A percentile compares a stretch with the other conserved stretches of the same genome.
These are phyloP conservation scores for Fomitopsis betulina DNA, from an alignment of 1,284 basidiomycete species.

Conservation along the genomic window DNA sequence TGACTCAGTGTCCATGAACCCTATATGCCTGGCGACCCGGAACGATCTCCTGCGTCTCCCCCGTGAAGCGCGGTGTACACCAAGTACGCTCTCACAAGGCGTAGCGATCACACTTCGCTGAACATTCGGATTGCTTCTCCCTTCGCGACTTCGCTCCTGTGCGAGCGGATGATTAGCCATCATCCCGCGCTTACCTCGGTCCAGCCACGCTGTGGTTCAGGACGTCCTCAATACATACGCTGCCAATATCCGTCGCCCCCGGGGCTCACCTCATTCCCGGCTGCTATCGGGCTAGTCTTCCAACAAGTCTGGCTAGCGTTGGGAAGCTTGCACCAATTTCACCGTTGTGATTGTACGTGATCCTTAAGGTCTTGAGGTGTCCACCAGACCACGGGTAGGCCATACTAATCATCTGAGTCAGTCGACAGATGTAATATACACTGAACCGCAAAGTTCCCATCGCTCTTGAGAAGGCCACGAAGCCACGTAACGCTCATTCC, in stretches of 20 bases:
- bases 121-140: neutral
- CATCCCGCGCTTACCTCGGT: neutral
- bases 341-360: neutral
- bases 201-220: too few species aligned
- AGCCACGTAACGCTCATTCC: neutral
- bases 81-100: too few species aligned
- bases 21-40: too few species aligned
- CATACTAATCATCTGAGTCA: neutral
- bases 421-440: neutral
- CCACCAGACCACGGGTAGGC: neutral
- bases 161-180: neutral
- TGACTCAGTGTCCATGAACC: too few species aligned
- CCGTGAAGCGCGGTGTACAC: too few species aligned
- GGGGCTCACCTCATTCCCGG: conserved; percentile 2
- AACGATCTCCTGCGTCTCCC: too few species aligned
- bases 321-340: neutral
- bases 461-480: neutral
- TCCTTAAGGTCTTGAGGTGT: neutral
- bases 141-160: neutral
- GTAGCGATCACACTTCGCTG: too few species aligned
- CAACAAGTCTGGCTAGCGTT: neutral
- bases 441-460: neutral
- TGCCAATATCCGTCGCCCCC: neutral
- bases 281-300: neutral
- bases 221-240: neutral